These are phyloP conservation scores for Trapa bicornis DNA, from an alignment of 345 rosid genomes.

Conservation along the genomic window DNA sequence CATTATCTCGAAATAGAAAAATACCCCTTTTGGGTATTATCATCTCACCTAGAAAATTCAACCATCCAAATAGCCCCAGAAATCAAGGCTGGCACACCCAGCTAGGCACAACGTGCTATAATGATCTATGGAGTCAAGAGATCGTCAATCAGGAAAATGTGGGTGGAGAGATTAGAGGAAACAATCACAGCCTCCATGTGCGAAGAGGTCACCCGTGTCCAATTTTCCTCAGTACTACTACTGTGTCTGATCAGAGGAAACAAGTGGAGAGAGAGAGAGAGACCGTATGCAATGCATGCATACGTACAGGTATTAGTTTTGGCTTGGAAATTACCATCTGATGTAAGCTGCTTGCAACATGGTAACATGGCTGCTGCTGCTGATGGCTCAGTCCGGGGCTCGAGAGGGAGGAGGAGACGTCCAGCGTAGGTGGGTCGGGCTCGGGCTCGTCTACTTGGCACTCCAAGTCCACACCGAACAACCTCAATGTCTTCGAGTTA, in stretches of 20 bases:
- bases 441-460: conserved; percentile 34
- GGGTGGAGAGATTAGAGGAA: neutral
- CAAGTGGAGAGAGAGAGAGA: neutral
- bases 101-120: neutral
- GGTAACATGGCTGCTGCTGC: neutral
- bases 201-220: neutral
- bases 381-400: conserved; percentile 1
- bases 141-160: too few relatives aligned
- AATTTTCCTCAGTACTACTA: neutral
- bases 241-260: neutral
- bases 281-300: conserved; percentile 1
- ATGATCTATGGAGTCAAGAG: too few relatives aligned
- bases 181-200: neutral
- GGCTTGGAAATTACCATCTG: neutral
- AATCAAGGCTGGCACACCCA: neutral
- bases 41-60: too few relatives aligned
- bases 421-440: neutral
- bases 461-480: conserved; percentile 86
- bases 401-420: neutral
- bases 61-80: neutral
- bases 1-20: neutral
- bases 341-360: neutral
- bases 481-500: conserved; percentile 57
- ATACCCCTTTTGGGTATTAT: neutral
- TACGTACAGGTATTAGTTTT: neutral